phyloP scores from a whole-genome alignment of 495 filamentous ascomycete genomes.

The Hyaloscypha finlandica region DNA sequence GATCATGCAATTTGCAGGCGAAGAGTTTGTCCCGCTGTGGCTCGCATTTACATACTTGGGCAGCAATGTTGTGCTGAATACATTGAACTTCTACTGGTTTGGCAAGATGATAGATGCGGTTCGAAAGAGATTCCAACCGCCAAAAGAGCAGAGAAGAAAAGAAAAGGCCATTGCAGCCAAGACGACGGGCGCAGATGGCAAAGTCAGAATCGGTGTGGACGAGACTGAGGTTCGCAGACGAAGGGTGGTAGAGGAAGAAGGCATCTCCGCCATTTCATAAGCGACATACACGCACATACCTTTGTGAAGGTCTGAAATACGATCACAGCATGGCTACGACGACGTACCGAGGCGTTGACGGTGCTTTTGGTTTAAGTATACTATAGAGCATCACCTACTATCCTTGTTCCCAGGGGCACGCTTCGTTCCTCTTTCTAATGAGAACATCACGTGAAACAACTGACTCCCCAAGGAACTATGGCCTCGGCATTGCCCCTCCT shows the following conservation, averaged over 20 bases:
- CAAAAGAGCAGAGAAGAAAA: conserved; percentile 40
- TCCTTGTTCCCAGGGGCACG: background rate
- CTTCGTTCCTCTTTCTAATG: background rate
- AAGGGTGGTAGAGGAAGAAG: conserved; percentile 20
- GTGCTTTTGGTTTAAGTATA: background rate
- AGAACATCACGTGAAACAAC: background rate
- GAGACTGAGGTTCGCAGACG: conserved; percentile 35
- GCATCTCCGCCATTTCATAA: conserved; percentile 16
- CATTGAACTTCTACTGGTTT: conserved; percentile 95
- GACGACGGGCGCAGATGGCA: conserved; percentile 34
- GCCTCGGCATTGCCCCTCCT: background rate
- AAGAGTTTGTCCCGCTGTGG: conserved; percentile 71
- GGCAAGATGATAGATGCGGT: conserved; percentile 94
- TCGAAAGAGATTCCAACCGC: conserved; percentile 81
- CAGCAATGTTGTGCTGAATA: conserved; percentile 79
- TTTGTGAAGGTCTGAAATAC: background rate
- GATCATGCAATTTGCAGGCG: conserved; percentile 46
- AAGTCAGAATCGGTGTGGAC: conserved; percentile 30
- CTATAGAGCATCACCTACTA: background rate
- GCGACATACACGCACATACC: background rate
- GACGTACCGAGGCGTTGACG: background rate
- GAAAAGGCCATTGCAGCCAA: conserved; percentile 33
- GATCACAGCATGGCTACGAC: background rate
- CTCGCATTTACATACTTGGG: conserved; percentile 73
- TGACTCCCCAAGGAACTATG: background rate